phyloP scores from a whole-genome alignment of 768 basidiomycete genomes.

The Amanita exitialis region DNA sequence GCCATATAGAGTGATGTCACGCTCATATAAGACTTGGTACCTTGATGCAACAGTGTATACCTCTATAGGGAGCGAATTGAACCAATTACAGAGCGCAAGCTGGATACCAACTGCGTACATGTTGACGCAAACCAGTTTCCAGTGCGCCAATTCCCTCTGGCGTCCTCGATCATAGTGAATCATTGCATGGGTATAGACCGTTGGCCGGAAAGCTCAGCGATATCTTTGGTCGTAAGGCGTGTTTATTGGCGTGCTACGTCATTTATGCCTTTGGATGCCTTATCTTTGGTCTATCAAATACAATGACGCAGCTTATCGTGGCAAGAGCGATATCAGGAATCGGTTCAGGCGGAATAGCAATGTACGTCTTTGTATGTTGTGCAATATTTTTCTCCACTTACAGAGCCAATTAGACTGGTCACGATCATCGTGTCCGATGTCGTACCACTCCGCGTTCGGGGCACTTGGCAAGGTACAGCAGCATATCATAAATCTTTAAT shows the following conservation, averaged over 20 bases:
- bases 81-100: slow-evolving; percentile 53
- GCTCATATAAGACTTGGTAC: background rate
- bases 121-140: slow-evolving; percentile 50
- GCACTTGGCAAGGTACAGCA: slow-evolving; percentile 58
- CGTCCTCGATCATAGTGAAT: too few relatives aligned
- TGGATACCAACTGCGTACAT: slow-evolving; percentile 61
- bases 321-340: slow-evolving; percentile 48
- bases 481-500: background rate
- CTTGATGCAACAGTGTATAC: slow-evolving; percentile 29
- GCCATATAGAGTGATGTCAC: background rate
- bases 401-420: slow-evolving; percentile 28
- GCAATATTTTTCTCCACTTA: background rate
- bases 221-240: slow-evolving; percentile 52
- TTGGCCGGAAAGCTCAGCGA: slow-evolving; percentile 58
- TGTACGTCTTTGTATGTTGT: slow-evolving; percentile 26
- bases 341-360: slow-evolving; percentile 54
- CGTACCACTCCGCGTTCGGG: slow-evolving; percentile 49
- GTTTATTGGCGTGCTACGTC: slow-evolving; percentile 43
- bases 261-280: slow-evolving; percentile 46
- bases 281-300: slow-evolving; percentile 41
- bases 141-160: slow-evolving; percentile 23
- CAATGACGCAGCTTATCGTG: slow-evolving; percentile 42
- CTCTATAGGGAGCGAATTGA: slow-evolving; percentile 46
- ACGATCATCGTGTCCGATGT: slow-evolving; percentile 61
- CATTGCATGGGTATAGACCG: slow-evolving; percentile 26